phyloP scores from a whole-genome alignment of 495 filamentous ascomycete genomes.

The Neurospora tetraspora region DNA sequence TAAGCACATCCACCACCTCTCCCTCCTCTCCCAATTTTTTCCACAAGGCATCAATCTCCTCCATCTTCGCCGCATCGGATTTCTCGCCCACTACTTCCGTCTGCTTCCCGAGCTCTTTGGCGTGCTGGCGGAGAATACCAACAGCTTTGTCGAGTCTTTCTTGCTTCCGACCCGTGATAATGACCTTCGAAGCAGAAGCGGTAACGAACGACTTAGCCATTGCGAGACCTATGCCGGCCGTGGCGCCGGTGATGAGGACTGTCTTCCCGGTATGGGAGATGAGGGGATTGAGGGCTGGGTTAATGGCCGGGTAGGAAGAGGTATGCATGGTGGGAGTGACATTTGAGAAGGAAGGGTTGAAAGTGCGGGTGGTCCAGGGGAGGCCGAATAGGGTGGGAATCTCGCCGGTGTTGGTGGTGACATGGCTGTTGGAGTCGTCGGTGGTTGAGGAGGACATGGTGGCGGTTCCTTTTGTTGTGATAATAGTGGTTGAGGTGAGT shows the following conservation, averaged over 20 bases:
- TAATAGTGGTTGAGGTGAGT: neutral
- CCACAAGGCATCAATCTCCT: constrained; percentile 25
- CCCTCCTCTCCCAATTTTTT: constrained; percentile 14
- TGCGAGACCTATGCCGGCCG: constrained; percentile 25
- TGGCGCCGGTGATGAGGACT: constrained; percentile 39
- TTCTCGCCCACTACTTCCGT: constrained; percentile 13
- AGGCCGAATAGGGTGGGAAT: constrained; percentile 28
- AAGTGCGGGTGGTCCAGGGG: neutral
- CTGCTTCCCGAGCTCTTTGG: neutral
- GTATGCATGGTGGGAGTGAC: constrained; percentile 19
- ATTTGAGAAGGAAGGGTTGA: neutral
- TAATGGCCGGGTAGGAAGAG: constrained; percentile 32
- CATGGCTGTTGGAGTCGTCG: neutral
- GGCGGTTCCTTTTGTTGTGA: neutral
- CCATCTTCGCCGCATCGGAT: constrained; percentile 18
- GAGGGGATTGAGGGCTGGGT: constrained; percentile 19
- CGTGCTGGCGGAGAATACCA: constrained; percentile 4
- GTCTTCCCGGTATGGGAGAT: constrained; percentile 33
- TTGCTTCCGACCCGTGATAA: constrained; percentile 23
- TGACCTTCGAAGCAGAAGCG: constrained; percentile 24
- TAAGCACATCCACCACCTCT: constrained; percentile 28
- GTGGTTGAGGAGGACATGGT: neutral
- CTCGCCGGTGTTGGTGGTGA: constrained; percentile 19
- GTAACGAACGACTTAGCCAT: constrained; percentile 27
- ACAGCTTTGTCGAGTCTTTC: constrained; percentile 5